A percentile compares a stretch with the other conserved stretches of the same genome.
phyloP scores from a whole-genome alignment of 768 basidiomycete genomes.

The Melanogaster broomeanus region DNA sequence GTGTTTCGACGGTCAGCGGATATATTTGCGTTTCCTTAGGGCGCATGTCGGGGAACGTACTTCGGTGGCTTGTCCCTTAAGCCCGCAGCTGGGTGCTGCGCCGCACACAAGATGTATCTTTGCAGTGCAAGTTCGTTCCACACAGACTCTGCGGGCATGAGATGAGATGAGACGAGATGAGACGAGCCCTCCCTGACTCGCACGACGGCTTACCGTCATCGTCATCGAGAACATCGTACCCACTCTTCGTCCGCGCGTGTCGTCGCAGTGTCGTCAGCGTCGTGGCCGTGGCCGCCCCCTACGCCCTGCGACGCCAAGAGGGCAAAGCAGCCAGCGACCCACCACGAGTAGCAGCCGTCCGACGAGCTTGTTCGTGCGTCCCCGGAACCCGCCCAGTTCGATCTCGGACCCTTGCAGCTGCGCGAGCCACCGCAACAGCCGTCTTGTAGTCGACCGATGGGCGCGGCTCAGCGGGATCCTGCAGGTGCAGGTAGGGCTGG shows the following conservation, averaged over 20 bases:
- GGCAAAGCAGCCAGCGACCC: slow-evolving; percentile 89
- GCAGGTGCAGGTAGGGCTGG: slow-evolving; percentile 48
- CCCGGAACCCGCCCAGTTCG: slow-evolving; percentile 91
- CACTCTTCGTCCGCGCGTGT: slow-evolving; percentile 46
- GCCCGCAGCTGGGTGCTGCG: slow-evolving; percentile 84
- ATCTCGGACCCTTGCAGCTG: slow-evolving; percentile 81
- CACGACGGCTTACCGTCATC: slow-evolving; percentile 53
- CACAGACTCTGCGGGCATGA: slow-evolving; percentile 40
- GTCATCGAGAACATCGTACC: too few relatives aligned
- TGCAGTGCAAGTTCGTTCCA: slow-evolving; percentile 76
- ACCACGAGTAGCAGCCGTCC: slow-evolving; percentile 99
- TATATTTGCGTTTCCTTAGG: neutral
- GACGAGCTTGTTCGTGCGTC: slow-evolving; percentile 98
- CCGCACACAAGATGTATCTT: slow-evolving; percentile 83
- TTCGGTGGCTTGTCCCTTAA: slow-evolving; percentile 96
- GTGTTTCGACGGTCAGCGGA: slow-evolving; percentile 1
- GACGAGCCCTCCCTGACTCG: neutral
- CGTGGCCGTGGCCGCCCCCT: slow-evolving; percentile 36
- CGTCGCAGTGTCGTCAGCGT: slow-evolving; percentile 14
- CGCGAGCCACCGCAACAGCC: slow-evolving; percentile 77
- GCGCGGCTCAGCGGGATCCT: slow-evolving; percentile 10
- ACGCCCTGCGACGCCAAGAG: slow-evolving; percentile 65
- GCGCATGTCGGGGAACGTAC: slow-evolving; percentile 40
- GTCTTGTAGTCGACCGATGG: slow-evolving; percentile 57
- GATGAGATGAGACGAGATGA: too few relatives aligned